These are phyloP conservation scores for Xylaria sp. DNA, from an alignment of 2,329 filamentous ascomycete genomes.

Conservation along the genomic window DNA sequence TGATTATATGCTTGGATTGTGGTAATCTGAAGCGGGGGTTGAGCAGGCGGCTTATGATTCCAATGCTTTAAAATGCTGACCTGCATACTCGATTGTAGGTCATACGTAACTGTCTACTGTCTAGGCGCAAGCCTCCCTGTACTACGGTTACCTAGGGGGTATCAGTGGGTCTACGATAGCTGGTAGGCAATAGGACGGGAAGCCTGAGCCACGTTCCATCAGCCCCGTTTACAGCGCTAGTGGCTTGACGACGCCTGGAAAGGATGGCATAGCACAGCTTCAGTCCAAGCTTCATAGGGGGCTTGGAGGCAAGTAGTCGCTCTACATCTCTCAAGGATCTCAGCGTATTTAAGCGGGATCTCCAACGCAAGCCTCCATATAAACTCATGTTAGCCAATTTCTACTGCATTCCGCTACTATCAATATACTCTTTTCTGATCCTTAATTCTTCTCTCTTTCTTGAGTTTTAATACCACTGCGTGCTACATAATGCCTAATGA, in stretches of 20 bases:
- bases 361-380: neutral
- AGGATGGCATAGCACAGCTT: too few species aligned
- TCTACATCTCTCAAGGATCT: too few species aligned
- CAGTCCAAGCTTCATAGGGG: too few species aligned
- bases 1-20: neutral
- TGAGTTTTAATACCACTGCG: too few species aligned
- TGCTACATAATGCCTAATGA: too few species aligned
- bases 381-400: neutral
- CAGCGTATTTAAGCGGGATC: too few species aligned
- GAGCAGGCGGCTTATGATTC: neutral
- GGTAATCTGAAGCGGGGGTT: neutral
- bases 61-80: conserved; percentile 1
- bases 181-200: neutral
- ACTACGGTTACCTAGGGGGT: neutral
- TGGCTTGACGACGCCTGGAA: neutral
- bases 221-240: conserved; percentile 4
- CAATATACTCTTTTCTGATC: too few species aligned
- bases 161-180: neutral
- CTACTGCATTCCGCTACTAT: too few species aligned
- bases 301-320: too few species aligned
- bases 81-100: conserved; percentile 9
- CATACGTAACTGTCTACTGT: conserved; percentile 28
- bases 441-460: too few species aligned
- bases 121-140: conserved; percentile 19
- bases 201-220: conserved; percentile 28